Base-by-base conservation (phyloP, 441 rosid genomes). In the Erodium texanum region DNA sequence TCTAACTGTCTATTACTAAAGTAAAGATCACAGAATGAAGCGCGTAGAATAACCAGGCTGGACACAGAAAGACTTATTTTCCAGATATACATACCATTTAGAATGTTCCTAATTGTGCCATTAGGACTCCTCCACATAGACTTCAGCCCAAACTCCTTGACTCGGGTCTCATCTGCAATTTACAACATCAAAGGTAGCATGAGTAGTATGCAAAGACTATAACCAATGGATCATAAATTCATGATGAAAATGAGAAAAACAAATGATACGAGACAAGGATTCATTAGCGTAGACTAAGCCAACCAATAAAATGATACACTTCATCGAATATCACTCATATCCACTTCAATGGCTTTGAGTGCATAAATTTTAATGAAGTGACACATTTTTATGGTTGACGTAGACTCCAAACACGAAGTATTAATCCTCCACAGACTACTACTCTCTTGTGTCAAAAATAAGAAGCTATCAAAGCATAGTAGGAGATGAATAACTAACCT, bases 51-150 rank as follows among this genome's bases (percentile, higher is more conserved):
- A 52, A 52, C 6, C 20, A 52, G 20, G 59, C 20, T 52, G 59
- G 20, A 52, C 59, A 18, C 20, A n/a, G 22, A 52, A 18, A 16
- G 59, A 52, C 7, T 16, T 32, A 32, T 32, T 32, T 32, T 1
- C 36, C 1, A 32, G 36, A 1, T 32, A 32, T 32, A 32, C 6
- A 32, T n/a, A 93, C 98, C 98, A 67, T 93, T 80, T 82, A 93
- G 78, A 72, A 93, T 93, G 86, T 93, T 93, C 73, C 97, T 85
- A 76, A 93, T 93, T 11, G 98, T 90, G 76, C 98, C 98, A 80
- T 93, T 93, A 54, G 98, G 98, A 78, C 96, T 93, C 81, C 90
- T 86, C 96, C 96, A 89, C 97, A 90, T 87, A 63, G 89, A 79
- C 72, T 86, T 86, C 79, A 93, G 77, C 72, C 86, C 88, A 81